Conservation (phyloP, 2,329 filamentous ascomycete genomes). For the Triangularia verruculosa region DNA sequence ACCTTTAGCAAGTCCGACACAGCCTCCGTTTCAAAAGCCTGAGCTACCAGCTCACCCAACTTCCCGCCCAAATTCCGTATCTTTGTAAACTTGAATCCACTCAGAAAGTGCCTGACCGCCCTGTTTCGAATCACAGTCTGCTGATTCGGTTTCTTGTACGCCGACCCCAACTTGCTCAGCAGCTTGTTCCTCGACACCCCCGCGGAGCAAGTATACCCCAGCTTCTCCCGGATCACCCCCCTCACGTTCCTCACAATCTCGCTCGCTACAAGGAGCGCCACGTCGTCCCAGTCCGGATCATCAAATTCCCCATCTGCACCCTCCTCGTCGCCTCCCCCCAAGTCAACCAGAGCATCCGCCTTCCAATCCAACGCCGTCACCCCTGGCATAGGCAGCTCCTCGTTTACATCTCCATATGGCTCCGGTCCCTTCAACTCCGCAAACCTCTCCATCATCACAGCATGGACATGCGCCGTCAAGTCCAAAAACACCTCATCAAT, state of each 20-base stretch:
- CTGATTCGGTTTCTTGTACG: slow-evolving; percentile 86
- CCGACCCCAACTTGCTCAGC: slow-evolving; percentile 89
- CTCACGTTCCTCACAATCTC: slow-evolving; percentile 82
- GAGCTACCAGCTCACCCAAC: slow-evolving; percentile 79
- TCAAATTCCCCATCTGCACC: slow-evolving; percentile 73
- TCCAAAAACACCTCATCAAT: slow-evolving; percentile 97
- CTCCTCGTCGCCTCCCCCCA: slow-evolving; percentile 54
- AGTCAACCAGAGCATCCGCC: slow-evolving; percentile 75
- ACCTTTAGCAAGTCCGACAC: slow-evolving; percentile 73
- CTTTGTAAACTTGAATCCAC: slow-evolving; percentile 87
- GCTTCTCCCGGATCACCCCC: slow-evolving; percentile 60
- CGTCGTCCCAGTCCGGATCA: slow-evolving; percentile 95
- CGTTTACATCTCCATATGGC: slow-evolving; percentile 70
- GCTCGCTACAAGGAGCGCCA: slow-evolving; percentile 80
- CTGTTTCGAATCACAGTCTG: slow-evolving; percentile 92
- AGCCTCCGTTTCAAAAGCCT: slow-evolving; percentile 76
- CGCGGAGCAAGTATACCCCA: slow-evolving; percentile 89
- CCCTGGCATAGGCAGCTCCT: slow-evolving; percentile 67
- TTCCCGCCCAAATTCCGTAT: slow-evolving; percentile 95
- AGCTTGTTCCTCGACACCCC: slow-evolving; percentile 92
- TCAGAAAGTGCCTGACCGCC: slow-evolving; percentile 75
- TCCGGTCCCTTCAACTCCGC: slow-evolving; percentile 67
- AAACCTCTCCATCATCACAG: slow-evolving; percentile 70
- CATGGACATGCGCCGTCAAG: slow-evolving; percentile 79
- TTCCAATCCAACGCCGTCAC: slow-evolving; percentile 75